Percentiles rank a stretch among this genome's conserved stretches.
Evolutionary conservation across 2,329 filamentous ascomycete species (phyloP).

Genomic region (Juglanconis sp.): DNA sequence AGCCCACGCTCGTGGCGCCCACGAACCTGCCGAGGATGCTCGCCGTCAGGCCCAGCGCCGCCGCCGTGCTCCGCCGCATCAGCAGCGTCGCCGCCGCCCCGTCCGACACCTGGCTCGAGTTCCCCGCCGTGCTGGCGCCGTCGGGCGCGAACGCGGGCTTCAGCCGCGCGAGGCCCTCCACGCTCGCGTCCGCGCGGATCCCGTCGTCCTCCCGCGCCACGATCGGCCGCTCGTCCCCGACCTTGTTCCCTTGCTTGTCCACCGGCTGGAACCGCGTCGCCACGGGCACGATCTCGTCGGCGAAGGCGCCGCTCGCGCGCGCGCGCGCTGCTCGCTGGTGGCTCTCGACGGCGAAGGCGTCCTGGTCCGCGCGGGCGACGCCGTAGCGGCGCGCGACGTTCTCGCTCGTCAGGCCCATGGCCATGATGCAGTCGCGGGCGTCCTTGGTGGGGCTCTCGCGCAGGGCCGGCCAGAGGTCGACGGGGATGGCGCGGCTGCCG

Average conservation of each 20-base stretch:
- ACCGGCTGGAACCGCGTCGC: conserved; percentile 65
- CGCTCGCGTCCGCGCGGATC: conserved; percentile 64
- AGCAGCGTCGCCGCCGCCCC: conserved; percentile 80
- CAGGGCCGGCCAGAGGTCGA: conserved; percentile 73
- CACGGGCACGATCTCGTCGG: conserved; percentile 76
- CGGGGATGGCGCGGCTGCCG: conserved; percentile 77
- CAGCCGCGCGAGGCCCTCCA: conserved; percentile 71
- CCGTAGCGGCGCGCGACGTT: conserved; percentile 79
- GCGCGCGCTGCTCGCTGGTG: conserved; percentile 73
- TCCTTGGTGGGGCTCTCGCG: conserved; percentile 62
- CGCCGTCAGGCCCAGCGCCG: conserved; percentile 64
- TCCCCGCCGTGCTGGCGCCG: conserved; percentile 80
- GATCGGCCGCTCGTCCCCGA: conserved; percentile 56
- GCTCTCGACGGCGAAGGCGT: conserved; percentile 73
- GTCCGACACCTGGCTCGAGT: conserved; percentile 81
- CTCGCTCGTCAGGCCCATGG: conserved; percentile 87
- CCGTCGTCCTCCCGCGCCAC: conserved; percentile 79
- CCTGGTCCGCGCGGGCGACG: conserved; percentile 72
- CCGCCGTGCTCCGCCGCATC: conserved; percentile 79
- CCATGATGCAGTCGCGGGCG: conserved; percentile 84
- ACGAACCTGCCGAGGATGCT: conserved; percentile 82
- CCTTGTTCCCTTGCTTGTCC: conserved; percentile 56
- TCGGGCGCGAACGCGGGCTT: conserved; percentile 80
- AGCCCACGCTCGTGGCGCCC: conserved; percentile 71
- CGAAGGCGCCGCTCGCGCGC: conserved; percentile 66